Conservation (phyloP, 1,284 basidiomycete genomes). For the Trichosporon ovoides region DNA sequence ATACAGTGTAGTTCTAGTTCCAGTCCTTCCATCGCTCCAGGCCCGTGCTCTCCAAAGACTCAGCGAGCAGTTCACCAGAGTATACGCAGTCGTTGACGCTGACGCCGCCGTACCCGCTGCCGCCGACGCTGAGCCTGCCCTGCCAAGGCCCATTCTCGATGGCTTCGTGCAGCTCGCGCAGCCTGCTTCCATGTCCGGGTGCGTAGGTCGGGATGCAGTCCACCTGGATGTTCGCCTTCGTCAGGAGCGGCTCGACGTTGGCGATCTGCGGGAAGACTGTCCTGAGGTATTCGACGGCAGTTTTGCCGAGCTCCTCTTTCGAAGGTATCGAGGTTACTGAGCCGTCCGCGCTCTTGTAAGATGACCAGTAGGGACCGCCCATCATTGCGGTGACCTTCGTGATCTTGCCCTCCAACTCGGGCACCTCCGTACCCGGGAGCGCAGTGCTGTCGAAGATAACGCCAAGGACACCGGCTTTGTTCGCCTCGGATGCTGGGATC, state of each 20-base stretch:
- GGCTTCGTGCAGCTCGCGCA: slow-evolving; percentile 58
- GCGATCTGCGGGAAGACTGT: slow-evolving; percentile 53
- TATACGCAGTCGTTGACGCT: slow-evolving; percentile 86
- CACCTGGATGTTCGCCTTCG: slow-evolving; percentile 57
- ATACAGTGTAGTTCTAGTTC: slow-evolving; percentile 15
- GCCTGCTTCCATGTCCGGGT: slow-evolving; percentile 67
- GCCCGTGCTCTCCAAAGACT: slow-evolving; percentile 32
- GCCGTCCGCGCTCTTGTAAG: slow-evolving; percentile 27
- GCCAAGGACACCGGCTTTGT: slow-evolving; percentile 59
- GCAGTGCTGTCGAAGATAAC: slow-evolving; percentile 78
- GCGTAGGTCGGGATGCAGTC: slow-evolving; percentile 78
- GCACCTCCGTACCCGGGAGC: slow-evolving; percentile 56
- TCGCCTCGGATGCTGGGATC: slow-evolving; percentile 55
- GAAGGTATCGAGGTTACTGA: neutral
- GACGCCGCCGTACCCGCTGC: slow-evolving; percentile 81
- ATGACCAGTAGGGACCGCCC: slow-evolving; percentile 68
- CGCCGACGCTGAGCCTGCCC: slow-evolving; percentile 65
- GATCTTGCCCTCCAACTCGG: slow-evolving; percentile 39
- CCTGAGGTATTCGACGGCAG: slow-evolving; percentile 51
- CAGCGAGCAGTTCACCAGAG: slow-evolving; percentile 55
- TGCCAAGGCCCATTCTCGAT: slow-evolving; percentile 55
- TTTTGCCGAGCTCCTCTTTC: slow-evolving; percentile 28
- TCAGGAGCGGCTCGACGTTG: slow-evolving; percentile 50
- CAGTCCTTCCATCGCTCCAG: slow-evolving; percentile 39
- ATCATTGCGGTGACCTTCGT: slow-evolving; percentile 88